Evolutionary conservation across 345 rosid genomes (phyloP).

Genomic region (Aquilaria sinensis): DNA sequence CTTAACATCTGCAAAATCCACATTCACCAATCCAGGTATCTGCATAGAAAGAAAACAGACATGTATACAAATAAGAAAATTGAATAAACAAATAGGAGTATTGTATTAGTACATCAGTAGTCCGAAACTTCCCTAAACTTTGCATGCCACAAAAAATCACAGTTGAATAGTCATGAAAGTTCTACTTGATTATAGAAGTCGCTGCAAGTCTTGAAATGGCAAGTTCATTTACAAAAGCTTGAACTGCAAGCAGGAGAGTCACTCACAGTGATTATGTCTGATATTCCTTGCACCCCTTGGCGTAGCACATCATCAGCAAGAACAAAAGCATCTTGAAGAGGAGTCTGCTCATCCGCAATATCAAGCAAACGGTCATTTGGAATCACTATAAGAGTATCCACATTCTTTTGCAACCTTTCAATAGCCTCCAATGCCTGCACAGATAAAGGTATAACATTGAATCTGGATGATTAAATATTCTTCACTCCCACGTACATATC

Average conservation of each 20-base stretch:
- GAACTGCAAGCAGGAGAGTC: conserved; percentile 3
- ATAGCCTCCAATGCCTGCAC: conserved; percentile 93
- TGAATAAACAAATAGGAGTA: neutral
- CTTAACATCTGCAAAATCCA: conserved; percentile 96
- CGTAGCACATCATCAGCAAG: conserved; percentile 97
- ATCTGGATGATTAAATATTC: too few species aligned
- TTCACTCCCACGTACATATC: too few species aligned
- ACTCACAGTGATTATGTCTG: conserved; percentile 93
- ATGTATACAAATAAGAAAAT: neutral
- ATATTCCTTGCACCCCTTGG: conserved; percentile 99
- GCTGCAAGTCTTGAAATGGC: neutral
- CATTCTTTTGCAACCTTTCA: conserved; percentile 91
- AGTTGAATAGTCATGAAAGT: neutral
- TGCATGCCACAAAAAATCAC: neutral
- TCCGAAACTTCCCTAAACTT: neutral
- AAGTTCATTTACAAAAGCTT: neutral
- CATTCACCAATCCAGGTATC: conserved; percentile 98
- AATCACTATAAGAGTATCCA: conserved; percentile 91
- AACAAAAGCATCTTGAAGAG: conserved; percentile 97
- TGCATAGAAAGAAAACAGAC: conserved; percentile 20
- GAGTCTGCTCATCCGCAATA: conserved; percentile 96
- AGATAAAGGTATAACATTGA: neutral
- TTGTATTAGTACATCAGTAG: neutral
- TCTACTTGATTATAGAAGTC: neutral
- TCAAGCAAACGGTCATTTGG: conserved; percentile 96